Conservation (phyloP, 2,329 filamentous ascomycete species). For the Aspergillus arachidicola region DNA sequence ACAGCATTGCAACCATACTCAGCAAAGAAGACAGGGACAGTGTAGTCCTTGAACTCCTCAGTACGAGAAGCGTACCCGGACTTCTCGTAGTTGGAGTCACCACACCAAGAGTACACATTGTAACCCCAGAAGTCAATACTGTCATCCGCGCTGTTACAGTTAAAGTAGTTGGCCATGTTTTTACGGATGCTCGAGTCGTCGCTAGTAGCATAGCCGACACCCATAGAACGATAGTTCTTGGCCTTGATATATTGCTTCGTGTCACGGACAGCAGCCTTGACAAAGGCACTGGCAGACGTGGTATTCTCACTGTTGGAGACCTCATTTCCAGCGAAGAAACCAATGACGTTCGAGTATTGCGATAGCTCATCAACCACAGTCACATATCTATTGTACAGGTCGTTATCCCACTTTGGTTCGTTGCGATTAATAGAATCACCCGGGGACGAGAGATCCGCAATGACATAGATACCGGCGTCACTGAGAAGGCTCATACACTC, state of each 20-base stretch:
- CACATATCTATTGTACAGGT: slow-evolving; percentile 77
- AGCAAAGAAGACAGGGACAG: slow-evolving; percentile 93
- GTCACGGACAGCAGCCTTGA: slow-evolving; percentile 95
- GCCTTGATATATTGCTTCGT: slow-evolving; percentile 87
- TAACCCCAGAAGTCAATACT: slow-evolving; percentile 97
- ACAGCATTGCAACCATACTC: slow-evolving; percentile 91
- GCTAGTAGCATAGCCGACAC: slow-evolving; percentile 93
- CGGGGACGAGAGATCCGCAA: slow-evolving; percentile 85
- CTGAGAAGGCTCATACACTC: slow-evolving; percentile 81
- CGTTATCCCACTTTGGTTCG: slow-evolving; percentile 73
- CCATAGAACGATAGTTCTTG: slow-evolving; percentile 73
- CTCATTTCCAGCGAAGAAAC: slow-evolving; percentile 98
- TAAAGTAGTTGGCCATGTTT: slow-evolving; percentile 87
- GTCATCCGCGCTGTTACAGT: slow-evolving; percentile 70
- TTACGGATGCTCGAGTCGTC: slow-evolving; percentile 81
- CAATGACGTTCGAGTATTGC: slow-evolving; percentile 84
- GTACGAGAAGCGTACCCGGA: slow-evolving; percentile 82
- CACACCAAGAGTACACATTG: slow-evolving; percentile 99
- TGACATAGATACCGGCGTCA: slow-evolving; percentile 86
- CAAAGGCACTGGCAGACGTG: slow-evolving; percentile 85
- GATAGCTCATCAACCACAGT: slow-evolving; percentile 76
- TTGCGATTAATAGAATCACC: slow-evolving; percentile 80
- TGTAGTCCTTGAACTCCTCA: slow-evolving; percentile 81
- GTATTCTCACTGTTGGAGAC: slow-evolving; percentile 86
- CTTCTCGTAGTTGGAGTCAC: slow-evolving; percentile 70